phyloP scores from a whole-genome alignment of 495 filamentous ascomycete genomes.

The Penicillium subrubescens region DNA sequence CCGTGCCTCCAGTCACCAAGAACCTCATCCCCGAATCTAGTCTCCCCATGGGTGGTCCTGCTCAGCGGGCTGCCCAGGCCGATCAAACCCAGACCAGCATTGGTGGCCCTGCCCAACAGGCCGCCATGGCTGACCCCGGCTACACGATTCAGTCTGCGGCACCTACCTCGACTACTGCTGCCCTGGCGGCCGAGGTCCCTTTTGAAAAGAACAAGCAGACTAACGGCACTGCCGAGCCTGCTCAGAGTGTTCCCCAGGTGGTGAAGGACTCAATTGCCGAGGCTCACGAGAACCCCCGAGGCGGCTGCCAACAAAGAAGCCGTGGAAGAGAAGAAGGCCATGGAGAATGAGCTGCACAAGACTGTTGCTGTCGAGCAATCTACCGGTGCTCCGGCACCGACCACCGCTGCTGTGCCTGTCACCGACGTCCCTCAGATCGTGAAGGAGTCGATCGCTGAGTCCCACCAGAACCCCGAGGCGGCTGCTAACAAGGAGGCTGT shows the following conservation, averaged over 20 bases:
- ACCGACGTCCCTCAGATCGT: slow-evolving; percentile 69
- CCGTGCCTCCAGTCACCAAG: slow-evolving; percentile 61
- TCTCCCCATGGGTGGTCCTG: slow-evolving; percentile 62
- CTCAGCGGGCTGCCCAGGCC: slow-evolving; percentile 33
- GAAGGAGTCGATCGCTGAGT: slow-evolving; percentile 68
- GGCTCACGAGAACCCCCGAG: slow-evolving; percentile 67
- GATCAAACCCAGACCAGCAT: slow-evolving; percentile 29
- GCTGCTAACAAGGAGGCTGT: slow-evolving; percentile 68
- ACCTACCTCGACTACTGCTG: slow-evolving; percentile 71
- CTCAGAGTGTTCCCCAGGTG: slow-evolving; percentile 63
- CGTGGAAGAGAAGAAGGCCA: slow-evolving; percentile 75
- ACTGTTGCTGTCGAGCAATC: slow-evolving; percentile 52
- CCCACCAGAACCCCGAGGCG: slow-evolving; percentile 70
- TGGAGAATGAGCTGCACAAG: slow-evolving; percentile 68
- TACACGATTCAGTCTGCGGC: slow-evolving; percentile 68
- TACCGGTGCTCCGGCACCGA: slow-evolving; percentile 46
- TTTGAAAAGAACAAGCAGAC: slow-evolving; percentile 61
- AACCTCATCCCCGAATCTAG: slow-evolving; percentile 86
- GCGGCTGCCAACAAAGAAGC: slow-evolving; percentile 66
- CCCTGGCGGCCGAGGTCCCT: slow-evolving; percentile 70
- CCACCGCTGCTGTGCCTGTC: slow-evolving; percentile 41
- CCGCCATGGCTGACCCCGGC: slow-evolving; percentile 45
- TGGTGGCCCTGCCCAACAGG: slow-evolving; percentile 33
- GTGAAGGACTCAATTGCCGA: slow-evolving; percentile 73
- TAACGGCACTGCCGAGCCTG: slow-evolving; percentile 39